These are phyloP conservation scores for Triticum aestivum DNA, from an alignment of 176 grass and related monocot genomes.

Conservation along the genomic window DNA sequence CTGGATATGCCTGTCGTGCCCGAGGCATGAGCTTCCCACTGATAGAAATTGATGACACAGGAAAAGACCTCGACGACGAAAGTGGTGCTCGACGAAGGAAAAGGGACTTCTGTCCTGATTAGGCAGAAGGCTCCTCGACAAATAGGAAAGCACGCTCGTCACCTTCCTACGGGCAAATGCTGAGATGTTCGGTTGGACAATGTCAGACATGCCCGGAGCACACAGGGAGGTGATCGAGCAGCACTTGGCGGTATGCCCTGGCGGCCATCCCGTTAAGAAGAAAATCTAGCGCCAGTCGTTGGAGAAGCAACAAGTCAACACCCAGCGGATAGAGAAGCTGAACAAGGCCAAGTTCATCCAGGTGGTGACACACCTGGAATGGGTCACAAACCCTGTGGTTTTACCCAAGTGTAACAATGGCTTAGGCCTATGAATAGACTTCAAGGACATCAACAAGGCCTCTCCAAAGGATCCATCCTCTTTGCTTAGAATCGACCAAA, in stretches of 20 bases:
- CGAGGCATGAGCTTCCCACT: no score
- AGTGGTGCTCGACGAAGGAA: background rate
- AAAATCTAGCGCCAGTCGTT: background rate
- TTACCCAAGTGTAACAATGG: no score
- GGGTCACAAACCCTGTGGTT: background rate
- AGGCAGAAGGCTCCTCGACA: background rate
- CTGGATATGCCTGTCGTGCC: no score
- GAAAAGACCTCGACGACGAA: background rate
- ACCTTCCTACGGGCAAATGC: background rate
- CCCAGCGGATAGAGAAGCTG: background rate
- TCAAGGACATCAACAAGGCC: no score
- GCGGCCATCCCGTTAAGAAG: background rate
- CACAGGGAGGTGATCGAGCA: background rate
- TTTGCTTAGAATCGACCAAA: no score
- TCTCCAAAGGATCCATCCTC: no score
- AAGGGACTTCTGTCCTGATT: background rate
- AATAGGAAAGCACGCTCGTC: background rate
- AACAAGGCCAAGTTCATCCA: background rate
- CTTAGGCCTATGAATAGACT: no score
- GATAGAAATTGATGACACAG: no score
- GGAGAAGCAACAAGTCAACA: background rate
- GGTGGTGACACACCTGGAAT: background rate
- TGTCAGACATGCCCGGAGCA: no score
- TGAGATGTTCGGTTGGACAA: background rate
- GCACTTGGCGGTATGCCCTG: background rate